Base-by-base conservation (phyloP, 176 grass and related monocot genomes). In the Oryza meyeriana region DNA sequence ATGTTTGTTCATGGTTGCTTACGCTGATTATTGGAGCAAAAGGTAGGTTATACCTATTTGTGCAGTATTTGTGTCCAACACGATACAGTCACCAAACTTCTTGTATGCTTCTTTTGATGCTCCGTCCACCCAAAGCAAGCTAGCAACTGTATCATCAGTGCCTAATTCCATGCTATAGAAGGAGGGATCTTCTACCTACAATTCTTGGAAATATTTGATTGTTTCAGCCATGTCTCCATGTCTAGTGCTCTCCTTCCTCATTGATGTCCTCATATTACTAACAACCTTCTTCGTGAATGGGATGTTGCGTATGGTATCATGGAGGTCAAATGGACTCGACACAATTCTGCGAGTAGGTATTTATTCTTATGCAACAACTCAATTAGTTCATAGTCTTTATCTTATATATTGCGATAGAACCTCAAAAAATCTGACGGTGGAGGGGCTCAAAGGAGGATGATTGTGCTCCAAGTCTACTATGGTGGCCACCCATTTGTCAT, bases 401-500 rank as follows among this genome's bases (percentile, higher is more conserved):
- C 2, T 4, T 2, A 34, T 1, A 35, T 66, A 3, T 4, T 1
- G 5, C 2, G 12, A 28, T 66, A 8, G 0, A 0, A 35, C 30
- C 14, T 35, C 0, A 35, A 1, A 4, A 66, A 35, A 1, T 1
- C 14, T 1, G 22, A 0, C 0, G 0, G 0, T 20, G 2, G 8
- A 66, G 0, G 16, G 64, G 16, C 30, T 34, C 64, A 66, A 66
- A 3, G 17, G 30, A 1, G 64, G 64, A 2, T 66, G 30, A 18
- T 34, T 34, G 16, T 34, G 64, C 14, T 66, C 64, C 2, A 66
- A 16, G 0, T 66, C 30, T 17, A 20, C 64, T 3, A 20, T 66
- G 2, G 38, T 39, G 1, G 10, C 38, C 6, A 39, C 38, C 38
- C 38, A 39, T 10, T 39, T 39, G 6, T 66, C 14, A 66, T 33